A percentile compares a stretch with the other conserved stretches of the same genome.
phyloP scores from a whole-genome alignment of 345 rosid species.

The Boechera stricta region DNA sequence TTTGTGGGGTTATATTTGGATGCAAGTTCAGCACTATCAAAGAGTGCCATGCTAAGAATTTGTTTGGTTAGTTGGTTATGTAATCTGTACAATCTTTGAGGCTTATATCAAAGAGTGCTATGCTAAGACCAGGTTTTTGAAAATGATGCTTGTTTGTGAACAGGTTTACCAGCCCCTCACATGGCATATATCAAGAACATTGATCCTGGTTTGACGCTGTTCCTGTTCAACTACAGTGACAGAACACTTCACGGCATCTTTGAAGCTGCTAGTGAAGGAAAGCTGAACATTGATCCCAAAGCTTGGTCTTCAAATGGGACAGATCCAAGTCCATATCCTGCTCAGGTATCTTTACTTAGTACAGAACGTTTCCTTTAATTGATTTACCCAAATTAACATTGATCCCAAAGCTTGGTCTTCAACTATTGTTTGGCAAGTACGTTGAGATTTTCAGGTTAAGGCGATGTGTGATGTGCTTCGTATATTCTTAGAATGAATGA shows the following conservation, averaged over 20 bases:
- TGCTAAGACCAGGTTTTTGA: not conserved
- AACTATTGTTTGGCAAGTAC: too few species aligned
- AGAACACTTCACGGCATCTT: constrained; percentile 67
- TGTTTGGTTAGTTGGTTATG: constrained; percentile 59
- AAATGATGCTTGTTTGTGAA: constrained; percentile 9
- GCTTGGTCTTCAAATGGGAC: constrained; percentile 62
- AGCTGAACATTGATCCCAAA: constrained; percentile 50
- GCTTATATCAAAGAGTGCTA: not conserved
- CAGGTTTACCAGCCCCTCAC: constrained; percentile 67
- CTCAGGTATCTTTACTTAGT: constrained; percentile 49
- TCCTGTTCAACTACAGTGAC: constrained; percentile 68
- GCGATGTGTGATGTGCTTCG: too few species aligned
- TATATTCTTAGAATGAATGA: too few species aligned
- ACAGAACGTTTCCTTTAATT: not conserved
- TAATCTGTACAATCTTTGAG: constrained; percentile 10
- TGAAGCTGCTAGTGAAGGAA: constrained; percentile 62
- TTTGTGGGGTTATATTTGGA: constrained; percentile 61
- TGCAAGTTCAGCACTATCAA: constrained; percentile 58
- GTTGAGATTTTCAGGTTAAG: too few species aligned
- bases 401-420: too few species aligned
- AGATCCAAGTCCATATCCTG: constrained; percentile 57
- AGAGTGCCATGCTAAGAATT: constrained; percentile 53
- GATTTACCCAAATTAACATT: not conserved
- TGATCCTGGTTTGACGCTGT: constrained; percentile 58
- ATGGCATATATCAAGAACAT: constrained; percentile 55